These are phyloP conservation scores for Tubosaeta sp. DNA, from an alignment of 768 basidiomycete genomes.

Conservation along the genomic window DNA sequence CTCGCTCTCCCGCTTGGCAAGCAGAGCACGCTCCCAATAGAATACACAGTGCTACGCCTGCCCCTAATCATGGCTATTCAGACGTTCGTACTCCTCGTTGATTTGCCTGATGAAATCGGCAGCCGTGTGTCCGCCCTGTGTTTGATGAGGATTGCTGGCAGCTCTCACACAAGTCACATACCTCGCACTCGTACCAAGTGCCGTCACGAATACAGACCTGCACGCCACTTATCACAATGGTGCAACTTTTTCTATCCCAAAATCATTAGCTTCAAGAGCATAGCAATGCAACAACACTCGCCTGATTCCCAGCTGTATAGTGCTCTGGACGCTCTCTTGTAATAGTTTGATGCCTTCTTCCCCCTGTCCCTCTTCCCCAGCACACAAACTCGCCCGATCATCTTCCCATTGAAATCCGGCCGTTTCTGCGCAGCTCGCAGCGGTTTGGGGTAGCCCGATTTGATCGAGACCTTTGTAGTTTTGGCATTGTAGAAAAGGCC, in stretches of 20 bases:
- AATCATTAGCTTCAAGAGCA: slow-evolving; percentile 6
- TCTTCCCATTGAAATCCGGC: slow-evolving; percentile 67
- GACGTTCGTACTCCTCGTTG: slow-evolving; percentile 61
- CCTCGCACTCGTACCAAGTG: slow-evolving; percentile 77
- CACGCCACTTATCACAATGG: slow-evolving; percentile 67
- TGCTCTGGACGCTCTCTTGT: slow-evolving; percentile 48
- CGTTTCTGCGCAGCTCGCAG: slow-evolving; percentile 59
- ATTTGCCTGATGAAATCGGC: slow-evolving; percentile 77
- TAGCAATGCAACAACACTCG: slow-evolving; percentile 31
- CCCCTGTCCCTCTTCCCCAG: slow-evolving; percentile 56
- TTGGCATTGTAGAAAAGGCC: slow-evolving; percentile 80
- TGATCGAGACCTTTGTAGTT: slow-evolving; percentile 58
- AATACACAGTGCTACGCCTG: slow-evolving; percentile 7
- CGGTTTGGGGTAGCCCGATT: slow-evolving; percentile 64
- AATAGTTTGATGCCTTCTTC: slow-evolving; percentile 63
- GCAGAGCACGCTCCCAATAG: slow-evolving; percentile 3
- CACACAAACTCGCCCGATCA: slow-evolving; percentile 53
- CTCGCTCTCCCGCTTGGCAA: slow-evolving; percentile 14
- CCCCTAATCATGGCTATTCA: slow-evolving; percentile 44
- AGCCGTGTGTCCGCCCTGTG: slow-evolving; percentile 67
- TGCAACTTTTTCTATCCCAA: slow-evolving; percentile 72
- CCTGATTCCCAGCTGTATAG: slow-evolving; percentile 52
- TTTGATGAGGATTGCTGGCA: slow-evolving; percentile 20
- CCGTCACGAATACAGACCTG: slow-evolving; percentile 74
- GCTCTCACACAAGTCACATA: slow-evolving; percentile 32